Conservation (phyloP, 2,329 filamentous ascomycete genomes). For the Incumbomyces delicatus region DNA sequence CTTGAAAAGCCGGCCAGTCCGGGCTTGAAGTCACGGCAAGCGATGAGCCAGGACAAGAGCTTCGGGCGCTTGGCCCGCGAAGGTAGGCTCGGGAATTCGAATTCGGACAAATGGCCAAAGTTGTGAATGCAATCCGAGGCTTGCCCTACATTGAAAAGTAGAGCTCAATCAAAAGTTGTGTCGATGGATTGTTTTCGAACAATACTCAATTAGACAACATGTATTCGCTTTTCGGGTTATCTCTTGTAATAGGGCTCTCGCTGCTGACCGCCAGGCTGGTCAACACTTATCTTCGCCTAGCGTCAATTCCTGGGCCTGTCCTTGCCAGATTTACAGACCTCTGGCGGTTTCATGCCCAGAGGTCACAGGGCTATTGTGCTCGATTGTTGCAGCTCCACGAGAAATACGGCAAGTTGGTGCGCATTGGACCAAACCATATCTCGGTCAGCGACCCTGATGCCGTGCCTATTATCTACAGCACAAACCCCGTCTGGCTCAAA, state of each 20-base stretch:
- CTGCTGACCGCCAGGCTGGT: not conserved
- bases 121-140: no score
- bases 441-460: slow-evolving; percentile 8
- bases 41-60: no score
- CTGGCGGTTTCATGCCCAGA: slow-evolving; percentile 50
- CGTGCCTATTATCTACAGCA: slow-evolving; percentile 13
- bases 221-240: not conserved
- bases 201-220: not conserved
- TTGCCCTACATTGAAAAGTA: no score
- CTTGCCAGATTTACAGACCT: slow-evolving; percentile 59
- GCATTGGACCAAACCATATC: slow-evolving; percentile 12
- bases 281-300: slow-evolving; percentile 7
- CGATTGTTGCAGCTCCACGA: slow-evolving; percentile 6
- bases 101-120: no score
- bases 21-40: no score
- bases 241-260: not conserved
- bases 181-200: no score
- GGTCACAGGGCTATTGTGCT: slow-evolving; percentile 2
- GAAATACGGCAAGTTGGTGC: slow-evolving; percentile 10
- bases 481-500: slow-evolving; percentile 10
- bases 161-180: no score
- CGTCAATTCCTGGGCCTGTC: slow-evolving; percentile 51
- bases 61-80: no score
- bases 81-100: no score
- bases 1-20: no score